These are phyloP conservation scores for Asterophora lycoperdoides DNA, from an alignment of 768 basidiomycete genomes.

Conservation along the genomic window DNA sequence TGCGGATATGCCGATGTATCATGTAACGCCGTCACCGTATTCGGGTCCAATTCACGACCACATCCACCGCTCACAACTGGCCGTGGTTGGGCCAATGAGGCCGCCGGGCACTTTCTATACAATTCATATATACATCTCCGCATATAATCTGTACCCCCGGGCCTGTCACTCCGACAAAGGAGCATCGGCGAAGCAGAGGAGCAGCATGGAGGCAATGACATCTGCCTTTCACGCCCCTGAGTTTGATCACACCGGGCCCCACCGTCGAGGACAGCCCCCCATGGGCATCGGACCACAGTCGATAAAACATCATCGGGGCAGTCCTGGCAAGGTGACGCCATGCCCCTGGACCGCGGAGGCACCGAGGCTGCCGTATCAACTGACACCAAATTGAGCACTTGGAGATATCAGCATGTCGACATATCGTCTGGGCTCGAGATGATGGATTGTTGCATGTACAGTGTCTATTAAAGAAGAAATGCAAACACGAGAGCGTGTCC, in stretches of 20 bases:
- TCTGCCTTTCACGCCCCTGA: background rate
- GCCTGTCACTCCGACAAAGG: background rate
- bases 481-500: no score
- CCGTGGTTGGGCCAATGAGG: no score
- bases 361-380: background rate
- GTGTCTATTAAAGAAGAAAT: no score
- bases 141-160: background rate
- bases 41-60: background rate
- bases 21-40: background rate
- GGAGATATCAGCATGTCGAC: background rate
- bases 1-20: background rate
- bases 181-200: background rate
- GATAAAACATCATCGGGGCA: background rate
- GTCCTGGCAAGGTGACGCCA: background rate
- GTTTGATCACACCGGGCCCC: background rate
- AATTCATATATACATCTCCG: no score
- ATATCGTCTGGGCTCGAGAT: background rate
- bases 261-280: background rate
- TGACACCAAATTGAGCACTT: background rate
- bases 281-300: background rate
- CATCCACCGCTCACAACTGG: background rate
- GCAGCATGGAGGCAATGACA: background rate
- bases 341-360: constrained; percentile 1
- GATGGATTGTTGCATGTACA: background rate
- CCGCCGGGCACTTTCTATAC: no score